Conservation (phyloP, 768 basidiomycete genomes). For the Pulveroboletus sp. region DNA sequence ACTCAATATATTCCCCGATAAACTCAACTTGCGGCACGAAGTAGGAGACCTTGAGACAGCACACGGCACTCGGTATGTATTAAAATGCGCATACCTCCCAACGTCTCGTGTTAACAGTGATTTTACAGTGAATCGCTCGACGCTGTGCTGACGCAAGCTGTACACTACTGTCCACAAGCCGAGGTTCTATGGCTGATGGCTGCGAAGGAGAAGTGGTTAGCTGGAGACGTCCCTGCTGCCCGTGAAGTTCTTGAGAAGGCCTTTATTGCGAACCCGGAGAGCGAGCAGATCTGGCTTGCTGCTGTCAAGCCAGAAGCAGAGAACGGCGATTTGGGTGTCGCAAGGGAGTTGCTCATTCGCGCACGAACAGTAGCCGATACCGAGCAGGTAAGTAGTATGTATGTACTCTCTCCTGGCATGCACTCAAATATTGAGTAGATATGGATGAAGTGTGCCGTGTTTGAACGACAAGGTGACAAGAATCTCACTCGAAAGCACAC, state of each 20-base stretch:
- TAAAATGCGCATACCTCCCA: neutral
- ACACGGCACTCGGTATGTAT: slow-evolving; percentile 72
- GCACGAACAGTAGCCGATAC: slow-evolving; percentile 91
- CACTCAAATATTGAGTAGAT: slow-evolving; percentile 51
- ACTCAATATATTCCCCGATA: slow-evolving; percentile 85
- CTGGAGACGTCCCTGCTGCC: slow-evolving; percentile 85
- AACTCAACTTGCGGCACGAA: slow-evolving; percentile 78
- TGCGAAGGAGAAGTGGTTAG: slow-evolving; percentile 95
- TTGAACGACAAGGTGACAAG: too few relatives aligned
- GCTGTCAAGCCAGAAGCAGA: slow-evolving; percentile 97
- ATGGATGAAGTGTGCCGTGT: slow-evolving; percentile 98
- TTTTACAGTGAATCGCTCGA: slow-evolving; percentile 66
- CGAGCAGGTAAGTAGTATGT: slow-evolving; percentile 57
- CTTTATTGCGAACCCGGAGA: slow-evolving; percentile 93
- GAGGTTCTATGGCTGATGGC: slow-evolving; percentile 98
- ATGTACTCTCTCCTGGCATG: neutral
- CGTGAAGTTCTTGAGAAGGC: slow-evolving; percentile 84
- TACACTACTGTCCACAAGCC: slow-evolving; percentile 88
- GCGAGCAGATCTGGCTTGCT: slow-evolving; percentile 96
- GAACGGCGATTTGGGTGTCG: slow-evolving; percentile 85
- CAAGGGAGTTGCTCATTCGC: slow-evolving; percentile 79
- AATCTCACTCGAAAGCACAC: too few relatives aligned
- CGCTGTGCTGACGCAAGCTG: slow-evolving; percentile 75
- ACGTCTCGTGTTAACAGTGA: slow-evolving; percentile 1
- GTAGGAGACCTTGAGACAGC: slow-evolving; percentile 92